Base-by-base conservation (phyloP, 2,329 filamentous ascomycete species). In the Cercospora sp. region DNA sequence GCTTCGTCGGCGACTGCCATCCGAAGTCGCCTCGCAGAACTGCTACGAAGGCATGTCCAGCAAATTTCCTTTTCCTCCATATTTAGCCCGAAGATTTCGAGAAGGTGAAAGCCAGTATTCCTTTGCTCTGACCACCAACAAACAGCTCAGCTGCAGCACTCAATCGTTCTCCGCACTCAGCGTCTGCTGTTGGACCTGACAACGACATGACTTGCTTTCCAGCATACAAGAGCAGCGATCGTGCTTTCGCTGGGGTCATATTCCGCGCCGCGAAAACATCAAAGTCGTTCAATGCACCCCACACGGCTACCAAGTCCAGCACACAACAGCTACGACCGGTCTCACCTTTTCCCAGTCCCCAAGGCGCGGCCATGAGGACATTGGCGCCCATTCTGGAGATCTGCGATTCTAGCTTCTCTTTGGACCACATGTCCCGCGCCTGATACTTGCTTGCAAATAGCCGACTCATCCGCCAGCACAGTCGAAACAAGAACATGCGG, bases 41-140 rank as follows among this genome's bases (percentile, higher is more conserved):
- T n/a, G n/a, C n/a, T n/a, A n/a, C n/a, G n/a, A n/a, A n/a, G n/a
- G n/a, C n/a, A n/a, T n/a, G n/a, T n/a, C n/a, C n/a, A n/a, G n/a
- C n/a, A n/a, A n/a, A n/a, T n/a, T n/a, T n/a, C n/a, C n/a, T n/a
- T n/a, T n/a, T n/a, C n/a, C 23, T 20, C 5, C 51, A 26, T 2
- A 7, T 8, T 57, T 26, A 57, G 12, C 23, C 51, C 23, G 51
- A 57, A 12, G 51, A 57, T 23, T 57, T 57, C 9, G 51, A 57
- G 7, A 70, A 70, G 4, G 68, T 70, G 42, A 70, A 70, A n/a
- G 66, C 66, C 30, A 70, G 55, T 5, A 70, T 60, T 6, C 68
- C 68, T 5, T 60, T 64, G 28, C 66, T 68, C 36, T 61, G 60
- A 3, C 66, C 66, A 6, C 68, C 68, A 16, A 65, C 63, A 31